phyloP scores from a whole-genome alignment of 1,284 basidiomycete species.

The Clitocybe nebularis region DNA sequence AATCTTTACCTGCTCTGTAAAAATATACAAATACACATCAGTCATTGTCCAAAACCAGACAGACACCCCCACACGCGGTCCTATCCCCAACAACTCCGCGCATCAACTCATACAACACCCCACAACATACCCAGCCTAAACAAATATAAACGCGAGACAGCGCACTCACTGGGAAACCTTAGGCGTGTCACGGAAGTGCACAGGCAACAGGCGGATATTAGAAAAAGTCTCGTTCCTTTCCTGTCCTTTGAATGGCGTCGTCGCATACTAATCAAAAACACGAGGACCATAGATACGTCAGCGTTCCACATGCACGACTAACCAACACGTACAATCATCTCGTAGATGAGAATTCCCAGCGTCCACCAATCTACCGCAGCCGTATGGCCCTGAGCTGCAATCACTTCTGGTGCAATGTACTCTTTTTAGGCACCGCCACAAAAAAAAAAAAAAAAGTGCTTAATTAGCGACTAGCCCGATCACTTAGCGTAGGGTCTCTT shows the following conservation, averaged over 20 bases:
- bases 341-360: constrained; percentile 96
- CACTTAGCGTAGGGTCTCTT: constrained; percentile 20
- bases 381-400: constrained; percentile 96
- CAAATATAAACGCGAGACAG: constrained; percentile 6
- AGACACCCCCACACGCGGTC: too few species aligned
- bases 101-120: constrained; percentile 21
- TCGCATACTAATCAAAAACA: constrained; percentile 77
- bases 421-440: constrained; percentile 51
- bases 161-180: constrained; percentile 77
- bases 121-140: constrained; percentile 12
- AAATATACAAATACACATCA: constrained; percentile 12
- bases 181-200: constrained; percentile 84
- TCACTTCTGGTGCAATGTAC: constrained; percentile 99
- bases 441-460: too few species aligned
- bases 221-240: constrained; percentile 95
- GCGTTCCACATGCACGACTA: constrained; percentile 21
- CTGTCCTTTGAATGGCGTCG: constrained; percentile 97
- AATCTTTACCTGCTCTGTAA: constrained; percentile 78
- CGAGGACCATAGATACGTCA: constrained; percentile 29
- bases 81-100: too few species aligned
- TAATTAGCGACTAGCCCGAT: constrained; percentile 21
- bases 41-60: constrained; percentile 18
- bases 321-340: constrained; percentile 90
- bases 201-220: constrained; percentile 88
- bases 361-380: constrained; percentile 99